Conservation (phyloP, 257 asterid species). For the Paulownia fortunei region DNA sequence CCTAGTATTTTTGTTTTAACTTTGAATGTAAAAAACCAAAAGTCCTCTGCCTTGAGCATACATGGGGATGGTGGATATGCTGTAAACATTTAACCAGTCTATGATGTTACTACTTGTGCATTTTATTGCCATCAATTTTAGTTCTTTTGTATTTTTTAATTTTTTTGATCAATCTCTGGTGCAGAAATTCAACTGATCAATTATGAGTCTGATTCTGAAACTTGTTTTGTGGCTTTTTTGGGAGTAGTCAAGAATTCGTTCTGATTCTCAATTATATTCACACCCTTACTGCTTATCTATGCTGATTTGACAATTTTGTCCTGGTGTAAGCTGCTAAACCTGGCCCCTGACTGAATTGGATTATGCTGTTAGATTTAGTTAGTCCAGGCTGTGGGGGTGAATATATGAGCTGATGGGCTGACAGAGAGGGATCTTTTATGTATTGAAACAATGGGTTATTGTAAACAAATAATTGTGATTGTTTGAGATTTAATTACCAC, state of each 20-base stretch:
- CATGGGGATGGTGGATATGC: not conserved
- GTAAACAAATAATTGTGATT: no score
- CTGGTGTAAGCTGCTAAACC: not conserved
- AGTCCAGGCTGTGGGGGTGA: no score
- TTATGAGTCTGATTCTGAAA: not conserved
- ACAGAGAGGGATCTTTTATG: no score
- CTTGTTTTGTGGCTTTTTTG: not conserved
- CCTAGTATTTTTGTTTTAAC: constrained; percentile 6
- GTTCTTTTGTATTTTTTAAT: not conserved
- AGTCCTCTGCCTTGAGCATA: not conserved
- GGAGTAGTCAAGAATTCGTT: not conserved
- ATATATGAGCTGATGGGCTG: no score
- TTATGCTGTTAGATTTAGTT: not conserved
- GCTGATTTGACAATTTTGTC: not conserved
- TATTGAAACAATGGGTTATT: no score
- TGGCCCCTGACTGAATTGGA: not conserved
- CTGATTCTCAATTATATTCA: not conserved
- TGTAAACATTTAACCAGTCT: not conserved
- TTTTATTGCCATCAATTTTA: not conserved
- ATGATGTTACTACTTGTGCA: not conserved
- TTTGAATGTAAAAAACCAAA: not conserved
- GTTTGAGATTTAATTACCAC: no score
- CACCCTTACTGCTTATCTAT: not conserved
- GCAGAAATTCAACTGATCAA: not conserved
- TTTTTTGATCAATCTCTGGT: not conserved